Evolutionary conservation across 768 basidiomycete species (phyloP).

Genomic region (Leccinum longicurvipes): DNA sequence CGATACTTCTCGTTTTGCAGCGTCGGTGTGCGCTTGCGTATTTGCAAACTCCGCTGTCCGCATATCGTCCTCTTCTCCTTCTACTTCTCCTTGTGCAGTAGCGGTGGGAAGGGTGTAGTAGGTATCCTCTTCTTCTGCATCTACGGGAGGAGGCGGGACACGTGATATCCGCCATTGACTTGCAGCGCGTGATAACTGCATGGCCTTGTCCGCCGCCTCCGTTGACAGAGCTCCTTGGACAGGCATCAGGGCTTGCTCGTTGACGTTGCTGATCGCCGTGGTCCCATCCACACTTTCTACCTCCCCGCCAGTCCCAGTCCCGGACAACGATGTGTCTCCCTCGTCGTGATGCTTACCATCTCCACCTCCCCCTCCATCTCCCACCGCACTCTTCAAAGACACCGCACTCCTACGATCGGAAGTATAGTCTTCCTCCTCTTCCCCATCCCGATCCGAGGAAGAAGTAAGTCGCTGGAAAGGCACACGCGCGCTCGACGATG

Average conservation of each 20-base stretch:
- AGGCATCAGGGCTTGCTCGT: slow-evolving; percentile 1
- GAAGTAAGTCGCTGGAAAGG: slow-evolving; percentile 34
- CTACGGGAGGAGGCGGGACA: slow-evolving; percentile 40
- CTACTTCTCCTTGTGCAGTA: not conserved
- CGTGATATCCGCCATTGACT: slow-evolving; percentile 30
- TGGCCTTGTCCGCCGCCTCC: not conserved
- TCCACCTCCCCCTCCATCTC: not conserved
- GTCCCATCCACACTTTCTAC: not conserved
- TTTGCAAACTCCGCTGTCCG: slow-evolving; percentile 34
- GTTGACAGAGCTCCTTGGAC: slow-evolving; percentile 12
- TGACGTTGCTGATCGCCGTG: not conserved
- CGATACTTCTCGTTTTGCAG: slow-evolving; percentile 46
- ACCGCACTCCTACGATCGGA: slow-evolving; percentile 22
- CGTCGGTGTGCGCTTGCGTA: slow-evolving; percentile 55
- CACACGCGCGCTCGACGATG: slow-evolving; percentile 32
- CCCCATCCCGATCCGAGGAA: slow-evolving; percentile 31
- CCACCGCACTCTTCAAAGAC: not conserved
- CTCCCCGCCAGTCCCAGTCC: slow-evolving; percentile 7
- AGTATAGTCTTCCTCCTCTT: slow-evolving; percentile 23
- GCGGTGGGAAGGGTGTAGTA: not conserved
- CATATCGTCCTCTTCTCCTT: slow-evolving; percentile 18
- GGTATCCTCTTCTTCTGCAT: slow-evolving; percentile 16
- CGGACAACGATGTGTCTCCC: slow-evolving; percentile 10
- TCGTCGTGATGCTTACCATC: slow-evolving; percentile 15
- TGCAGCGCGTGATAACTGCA: slow-evolving; percentile 10